Percentiles rank a stretch among this genome's conserved stretches.
phyloP scores from a whole-genome alignment of 1,139 yeast species.

The Diutina pseudorugosa region DNA sequence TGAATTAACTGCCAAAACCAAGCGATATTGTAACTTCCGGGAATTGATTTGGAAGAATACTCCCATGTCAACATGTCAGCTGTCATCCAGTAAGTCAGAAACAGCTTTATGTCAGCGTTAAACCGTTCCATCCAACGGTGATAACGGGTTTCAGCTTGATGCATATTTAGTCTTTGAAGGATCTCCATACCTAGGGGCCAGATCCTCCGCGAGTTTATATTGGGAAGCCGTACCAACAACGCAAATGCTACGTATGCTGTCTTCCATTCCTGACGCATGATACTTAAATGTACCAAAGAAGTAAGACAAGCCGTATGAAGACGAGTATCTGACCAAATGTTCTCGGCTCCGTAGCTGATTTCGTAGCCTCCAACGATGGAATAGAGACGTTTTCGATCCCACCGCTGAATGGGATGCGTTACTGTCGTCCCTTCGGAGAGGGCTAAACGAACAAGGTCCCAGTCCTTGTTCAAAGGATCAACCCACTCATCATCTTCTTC shows the following conservation, averaged over 20 bases:
- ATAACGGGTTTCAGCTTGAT: background rate
- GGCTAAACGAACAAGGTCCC: background rate
- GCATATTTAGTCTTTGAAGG: background rate
- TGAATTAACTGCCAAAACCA: background rate
- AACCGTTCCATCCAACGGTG: background rate
- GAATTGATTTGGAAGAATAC: background rate
- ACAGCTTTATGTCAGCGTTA: background rate
- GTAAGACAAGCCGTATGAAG: background rate
- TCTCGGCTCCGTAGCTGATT: background rate
- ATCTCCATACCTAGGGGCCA: constrained; percentile 1
- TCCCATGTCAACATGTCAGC: background rate
- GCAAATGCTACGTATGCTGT: background rate
- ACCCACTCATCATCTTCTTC: background rate
- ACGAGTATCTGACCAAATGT: background rate
- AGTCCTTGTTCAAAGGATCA: background rate
- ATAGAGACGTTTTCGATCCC: background rate
- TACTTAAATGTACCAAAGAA: background rate
- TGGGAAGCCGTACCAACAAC: background rate
- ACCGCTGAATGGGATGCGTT: background rate
- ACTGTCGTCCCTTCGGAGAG: background rate
- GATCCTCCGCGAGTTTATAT: background rate
- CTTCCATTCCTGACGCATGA: background rate
- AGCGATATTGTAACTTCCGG: background rate
- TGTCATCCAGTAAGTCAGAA: background rate
- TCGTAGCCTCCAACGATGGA: background rate